phyloP scores from a whole-genome alignment of 768 basidiomycete genomes.

The Pleurotus ostreatus region DNA sequence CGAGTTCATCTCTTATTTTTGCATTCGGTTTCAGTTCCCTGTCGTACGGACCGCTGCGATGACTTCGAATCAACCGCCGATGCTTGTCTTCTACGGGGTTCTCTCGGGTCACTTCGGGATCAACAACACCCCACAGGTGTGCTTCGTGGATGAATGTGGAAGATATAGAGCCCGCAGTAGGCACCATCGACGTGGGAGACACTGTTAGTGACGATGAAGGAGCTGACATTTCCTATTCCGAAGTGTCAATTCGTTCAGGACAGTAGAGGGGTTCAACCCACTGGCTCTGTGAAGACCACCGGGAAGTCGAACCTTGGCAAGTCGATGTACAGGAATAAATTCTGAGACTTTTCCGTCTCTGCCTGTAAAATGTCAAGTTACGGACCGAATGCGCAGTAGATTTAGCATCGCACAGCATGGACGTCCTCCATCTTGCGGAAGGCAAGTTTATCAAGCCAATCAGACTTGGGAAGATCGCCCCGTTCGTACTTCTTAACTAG shows the following conservation, averaged over 20 bases:
- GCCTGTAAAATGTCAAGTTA: constrained; percentile 40
- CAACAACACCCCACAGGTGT: constrained; percentile 82
- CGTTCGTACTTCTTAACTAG: constrained; percentile 95
- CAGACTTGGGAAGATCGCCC: constrained; percentile 89
- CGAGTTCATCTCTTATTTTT: constrained; percentile 89
- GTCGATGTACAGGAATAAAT: constrained; percentile 95
- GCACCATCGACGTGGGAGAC: constrained; percentile 37
- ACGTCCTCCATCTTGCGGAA: constrained; percentile 96
- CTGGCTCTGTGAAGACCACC: constrained; percentile 90
- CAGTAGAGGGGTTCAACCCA: constrained; percentile 27
- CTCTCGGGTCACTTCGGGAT: constrained; percentile 87
- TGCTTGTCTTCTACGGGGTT: constrained; percentile 99
- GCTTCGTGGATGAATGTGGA: constrained; percentile 57
- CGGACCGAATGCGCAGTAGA: background rate
- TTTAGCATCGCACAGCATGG: constrained; percentile 62
- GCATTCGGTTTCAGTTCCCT: constrained; percentile 96
- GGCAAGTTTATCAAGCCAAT: constrained; percentile 92
- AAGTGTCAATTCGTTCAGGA: constrained; percentile 2
- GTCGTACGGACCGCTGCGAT: constrained; percentile 92
- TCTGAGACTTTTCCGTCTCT: constrained; percentile 88
- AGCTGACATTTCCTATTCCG: constrained; percentile 34
- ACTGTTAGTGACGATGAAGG: background rate
- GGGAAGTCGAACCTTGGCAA: constrained; percentile 96
- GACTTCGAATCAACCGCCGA: constrained; percentile 88
- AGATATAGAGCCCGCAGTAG: constrained; percentile 38